Evolutionary conservation across 148 eudicot species (phyloP), one percentile per base, ranked within the genome.

Genomic region (Camellia granthamiana): DNA sequence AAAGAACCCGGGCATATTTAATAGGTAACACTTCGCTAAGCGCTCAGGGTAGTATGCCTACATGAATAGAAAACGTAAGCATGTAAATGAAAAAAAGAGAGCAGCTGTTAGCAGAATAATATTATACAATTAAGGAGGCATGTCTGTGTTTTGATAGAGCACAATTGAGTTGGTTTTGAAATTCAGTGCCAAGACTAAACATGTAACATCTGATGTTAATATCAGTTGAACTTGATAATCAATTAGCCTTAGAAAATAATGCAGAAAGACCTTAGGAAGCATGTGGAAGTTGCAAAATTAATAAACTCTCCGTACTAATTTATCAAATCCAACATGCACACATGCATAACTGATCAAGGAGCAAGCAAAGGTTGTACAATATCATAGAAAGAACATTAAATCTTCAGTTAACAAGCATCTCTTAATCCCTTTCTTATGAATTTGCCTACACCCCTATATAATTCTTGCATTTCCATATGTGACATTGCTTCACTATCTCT

Each of bases 11-110:
- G 92, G 90, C 89, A 88, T 84, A 79, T 88, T 63, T 78, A 90
- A 47, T 1, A 90, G n/a, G 83, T 63, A 90, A 55, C 81, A 84
- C 71, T 81, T 83, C 5, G 85, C 87, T 69, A 90, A 85, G 65
- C 92, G 84, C 86, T 90, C 92, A 11, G 92, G 90, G 64, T 88
- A 90, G 71, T 90, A 90, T 30, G 90, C 73, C 92, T 90, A 72
- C 82, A 78, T 16, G 64, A 78, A 62, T 4, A 66, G 18, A 41
- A 51, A 30, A 30, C 38, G 38, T 30, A 30, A 30, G 38, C 38
- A 30, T 5, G 6, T 16, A 64, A 43, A n/a, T 21, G 23, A 76
- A 44, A 41, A 76, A 15, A 47, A 42, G 38, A 59, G 51, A 43
- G 41, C 42, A 58, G 4, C 2, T 66, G 12, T 16, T 8, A 60